A percentile compares a stretch with the other conserved stretches of the same genome.
These are phyloP conservation scores for Firmiana major DNA, from an alignment of 345 rosid genomes.

Conservation along the genomic window DNA sequence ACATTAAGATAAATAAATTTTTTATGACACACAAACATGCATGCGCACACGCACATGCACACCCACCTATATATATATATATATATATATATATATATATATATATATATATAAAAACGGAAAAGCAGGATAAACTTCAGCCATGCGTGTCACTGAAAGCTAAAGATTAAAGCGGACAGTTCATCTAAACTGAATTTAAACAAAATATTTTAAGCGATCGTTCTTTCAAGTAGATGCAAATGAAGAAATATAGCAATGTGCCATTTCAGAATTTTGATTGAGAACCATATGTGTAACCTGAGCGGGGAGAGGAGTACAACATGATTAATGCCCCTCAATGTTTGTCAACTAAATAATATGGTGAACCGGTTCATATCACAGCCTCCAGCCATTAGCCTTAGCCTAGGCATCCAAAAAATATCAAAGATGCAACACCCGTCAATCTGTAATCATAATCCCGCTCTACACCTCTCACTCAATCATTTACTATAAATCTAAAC, in stretches of 20 bases:
- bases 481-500: slow-evolving; percentile 24
- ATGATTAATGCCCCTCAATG: not conserved
- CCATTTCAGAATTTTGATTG: not conserved
- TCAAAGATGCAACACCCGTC: not conserved
- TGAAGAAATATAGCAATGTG: not conserved
- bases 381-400: not conserved
- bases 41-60: too few relatives aligned
- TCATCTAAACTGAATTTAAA: not conserved
- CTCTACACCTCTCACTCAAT: slow-evolving; percentile 24
- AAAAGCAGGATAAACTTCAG: too few relatives aligned
- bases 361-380: not conserved
- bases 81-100: too few relatives aligned
- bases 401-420: not conserved
- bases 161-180: too few relatives aligned
- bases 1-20: too few relatives aligned
- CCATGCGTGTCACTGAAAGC: too few relatives aligned
- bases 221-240: not conserved
- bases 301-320: not conserved
- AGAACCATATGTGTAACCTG: not conserved
- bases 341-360: not conserved
- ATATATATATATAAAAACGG: too few relatives aligned
- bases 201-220: not conserved
- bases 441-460: not conserved
- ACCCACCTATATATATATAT: too few relatives aligned
- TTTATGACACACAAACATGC: too few relatives aligned